Percentiles rank a stretch among this genome's conserved stretches.
phyloP scores from a whole-genome alignment of 2,329 filamentous ascomycete genomes.

The Juglanconis sp. region DNA sequence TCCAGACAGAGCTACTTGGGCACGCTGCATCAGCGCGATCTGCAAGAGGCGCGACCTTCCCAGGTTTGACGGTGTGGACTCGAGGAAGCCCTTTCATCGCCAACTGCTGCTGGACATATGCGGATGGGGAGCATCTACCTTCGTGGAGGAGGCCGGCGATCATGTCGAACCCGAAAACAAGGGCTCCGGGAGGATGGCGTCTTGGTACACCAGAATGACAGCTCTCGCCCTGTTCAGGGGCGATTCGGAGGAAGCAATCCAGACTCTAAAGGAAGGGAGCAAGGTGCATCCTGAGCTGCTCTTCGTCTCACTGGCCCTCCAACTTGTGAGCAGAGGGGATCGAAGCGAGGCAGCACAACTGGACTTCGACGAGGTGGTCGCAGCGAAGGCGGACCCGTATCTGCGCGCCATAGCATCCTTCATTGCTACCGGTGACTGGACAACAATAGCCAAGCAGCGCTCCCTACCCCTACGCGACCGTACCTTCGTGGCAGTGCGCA shows the following conservation, averaged over 20 bases:
- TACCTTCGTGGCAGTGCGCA: slow-evolving; percentile 67
- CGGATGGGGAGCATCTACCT: slow-evolving; percentile 68
- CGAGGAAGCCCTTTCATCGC: slow-evolving; percentile 65
- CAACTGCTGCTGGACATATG: slow-evolving; percentile 74
- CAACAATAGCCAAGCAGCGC: slow-evolving; percentile 66
- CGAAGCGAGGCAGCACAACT: slow-evolving; percentile 46
- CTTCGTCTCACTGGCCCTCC: slow-evolving; percentile 65
- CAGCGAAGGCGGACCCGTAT: slow-evolving; percentile 71
- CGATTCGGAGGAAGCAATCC: slow-evolving; percentile 64
- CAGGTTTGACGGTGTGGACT: slow-evolving; percentile 60
- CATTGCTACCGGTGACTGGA: slow-evolving; percentile 75
- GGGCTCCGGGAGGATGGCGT: slow-evolving; percentile 47
- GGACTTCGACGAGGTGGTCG: slow-evolving; percentile 56
- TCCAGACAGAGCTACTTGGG: slow-evolving; percentile 54
- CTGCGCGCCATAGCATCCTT: slow-evolving; percentile 75
- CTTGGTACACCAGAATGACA: slow-evolving; percentile 68
- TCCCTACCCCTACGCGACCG: slow-evolving; percentile 74
- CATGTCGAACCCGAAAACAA: slow-evolving; percentile 43
- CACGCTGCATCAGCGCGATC: slow-evolving; percentile 60
- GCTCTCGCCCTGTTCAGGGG: slow-evolving; percentile 74
- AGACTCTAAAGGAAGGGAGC: slow-evolving; percentile 67
- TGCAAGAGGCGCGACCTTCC: slow-evolving; percentile 62
- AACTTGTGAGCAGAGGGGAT: slow-evolving; percentile 55
- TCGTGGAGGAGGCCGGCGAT: slow-evolving; percentile 58
- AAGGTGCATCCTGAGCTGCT: slow-evolving; percentile 60